Conservation (phyloP, 2,329 filamentous ascomycete species). For the Exophiala oligosperma region DNA sequence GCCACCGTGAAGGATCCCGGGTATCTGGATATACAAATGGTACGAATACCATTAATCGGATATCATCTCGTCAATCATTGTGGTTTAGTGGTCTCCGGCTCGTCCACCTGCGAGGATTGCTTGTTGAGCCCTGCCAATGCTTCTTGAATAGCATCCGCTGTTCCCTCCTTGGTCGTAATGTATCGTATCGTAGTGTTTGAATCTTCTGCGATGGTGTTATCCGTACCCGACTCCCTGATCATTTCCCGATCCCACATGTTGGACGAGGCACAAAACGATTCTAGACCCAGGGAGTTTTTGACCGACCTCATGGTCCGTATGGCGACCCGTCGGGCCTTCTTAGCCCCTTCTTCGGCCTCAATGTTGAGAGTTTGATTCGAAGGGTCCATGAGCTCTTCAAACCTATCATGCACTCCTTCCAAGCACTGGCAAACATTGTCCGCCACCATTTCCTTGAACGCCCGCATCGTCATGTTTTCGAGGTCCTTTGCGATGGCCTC, state of each 20-base stretch:
- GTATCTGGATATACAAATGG: background rate
- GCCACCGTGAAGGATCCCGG: background rate
- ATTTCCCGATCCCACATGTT: background rate
- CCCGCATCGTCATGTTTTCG: slow-evolving; percentile 49
- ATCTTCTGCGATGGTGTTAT: background rate
- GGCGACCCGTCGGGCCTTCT: slow-evolving; percentile 18
- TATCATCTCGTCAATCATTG: too few species aligned
- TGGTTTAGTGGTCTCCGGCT: background rate
- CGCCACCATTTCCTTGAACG: slow-evolving; percentile 65
- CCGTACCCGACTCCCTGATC: background rate
- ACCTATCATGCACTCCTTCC: slow-evolving; percentile 37
- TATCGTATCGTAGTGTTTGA: background rate
- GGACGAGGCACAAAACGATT: background rate
- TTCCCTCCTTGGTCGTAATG: background rate
- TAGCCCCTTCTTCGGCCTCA: slow-evolving; percentile 14
- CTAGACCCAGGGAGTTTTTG: slow-evolving; percentile 13
- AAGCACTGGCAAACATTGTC: slow-evolving; percentile 54
- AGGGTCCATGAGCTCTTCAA: slow-evolving; percentile 18
- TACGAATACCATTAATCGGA: too few species aligned
- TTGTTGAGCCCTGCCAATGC: background rate
- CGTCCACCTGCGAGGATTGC: background rate
- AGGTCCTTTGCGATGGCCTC: slow-evolving; percentile 50
- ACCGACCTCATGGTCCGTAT: slow-evolving; percentile 16
- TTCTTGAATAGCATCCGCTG: background rate
- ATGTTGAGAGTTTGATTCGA: slow-evolving; percentile 11